phyloP scores from a whole-genome alignment of 371 early-diverging fungal genomes.

The Actinomortierella wolfii region DNA sequence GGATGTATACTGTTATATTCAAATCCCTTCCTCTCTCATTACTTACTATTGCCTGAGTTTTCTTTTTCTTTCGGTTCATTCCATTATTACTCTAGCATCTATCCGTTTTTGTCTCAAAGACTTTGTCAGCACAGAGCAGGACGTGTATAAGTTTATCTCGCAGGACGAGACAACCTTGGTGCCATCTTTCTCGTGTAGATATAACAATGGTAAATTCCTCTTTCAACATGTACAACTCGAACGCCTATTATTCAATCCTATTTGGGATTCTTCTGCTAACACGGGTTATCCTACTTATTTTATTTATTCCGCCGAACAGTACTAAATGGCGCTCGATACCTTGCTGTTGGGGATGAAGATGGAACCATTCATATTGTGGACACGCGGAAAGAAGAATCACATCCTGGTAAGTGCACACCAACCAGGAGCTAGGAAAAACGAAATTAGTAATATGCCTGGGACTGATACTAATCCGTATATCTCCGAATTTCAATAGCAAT shows the following conservation, averaged over 20 bases:
- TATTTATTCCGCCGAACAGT: conserved; percentile 5
- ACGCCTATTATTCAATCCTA: no score
- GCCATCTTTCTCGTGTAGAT: conserved; percentile 40
- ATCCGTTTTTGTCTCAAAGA: conserved; percentile 27
- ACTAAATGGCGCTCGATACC: conserved; percentile 33
- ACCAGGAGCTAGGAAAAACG: neutral
- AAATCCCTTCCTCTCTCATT: no score
- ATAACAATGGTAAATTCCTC: conserved; percentile 22
- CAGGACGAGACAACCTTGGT: conserved; percentile 40
- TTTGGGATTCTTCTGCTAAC: neutral
- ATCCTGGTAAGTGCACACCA: conserved; percentile 16
- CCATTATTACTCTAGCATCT: conserved; percentile 14
- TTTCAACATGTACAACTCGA: neutral
- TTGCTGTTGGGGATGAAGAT: conserved; percentile 45
- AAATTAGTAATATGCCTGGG: no score
- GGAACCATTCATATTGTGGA: conserved; percentile 43
- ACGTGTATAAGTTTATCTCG: conserved; percentile 35
- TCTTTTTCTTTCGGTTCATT: no score
- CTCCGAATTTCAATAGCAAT: conserved; percentile 3
- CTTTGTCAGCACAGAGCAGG: conserved; percentile 23
- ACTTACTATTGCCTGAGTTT: no score
- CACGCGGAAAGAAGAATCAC: conserved; percentile 19
- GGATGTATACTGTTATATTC: no score
- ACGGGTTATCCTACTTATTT: neutral
- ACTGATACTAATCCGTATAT: no score